Evolutionary conservation across 2,329 filamentous ascomycete species (phyloP).

Genomic region (Beauveria caledonica): DNA sequence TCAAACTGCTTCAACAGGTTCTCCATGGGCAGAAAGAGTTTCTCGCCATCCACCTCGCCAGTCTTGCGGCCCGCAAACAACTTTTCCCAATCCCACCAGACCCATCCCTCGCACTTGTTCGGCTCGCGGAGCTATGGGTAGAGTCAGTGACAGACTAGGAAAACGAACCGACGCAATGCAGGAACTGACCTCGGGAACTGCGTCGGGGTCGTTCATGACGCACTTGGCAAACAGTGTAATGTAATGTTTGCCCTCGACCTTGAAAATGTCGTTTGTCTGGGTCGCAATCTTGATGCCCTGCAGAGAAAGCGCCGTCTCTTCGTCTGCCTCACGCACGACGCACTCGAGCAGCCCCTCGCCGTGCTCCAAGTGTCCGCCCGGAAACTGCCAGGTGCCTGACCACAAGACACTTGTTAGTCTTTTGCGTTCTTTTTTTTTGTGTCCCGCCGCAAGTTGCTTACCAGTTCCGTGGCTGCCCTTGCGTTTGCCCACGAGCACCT

Average conservation of each 20-base stretch:
- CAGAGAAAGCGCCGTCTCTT: slow-evolving; percentile 61
- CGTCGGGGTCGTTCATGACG: slow-evolving; percentile 35
- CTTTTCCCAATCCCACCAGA: slow-evolving; percentile 38
- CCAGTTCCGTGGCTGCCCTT: slow-evolving; percentile 41
- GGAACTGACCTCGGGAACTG: slow-evolving; percentile 43
- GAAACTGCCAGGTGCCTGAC: slow-evolving; percentile 55
- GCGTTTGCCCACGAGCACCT: slow-evolving; percentile 39
- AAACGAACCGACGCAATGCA: background rate
- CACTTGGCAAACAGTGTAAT: slow-evolving; percentile 62
- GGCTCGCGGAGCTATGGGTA: slow-evolving; percentile 32
- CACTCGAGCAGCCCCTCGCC: slow-evolving; percentile 55
- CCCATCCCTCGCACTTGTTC: slow-evolving; percentile 43
- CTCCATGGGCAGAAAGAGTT: slow-evolving; percentile 26
- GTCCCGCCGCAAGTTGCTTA: slow-evolving; percentile 18
- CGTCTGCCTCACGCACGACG: slow-evolving; percentile 56
- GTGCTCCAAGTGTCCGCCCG: slow-evolving; percentile 68
- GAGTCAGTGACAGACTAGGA: background rate
- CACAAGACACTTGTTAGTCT: background rate
- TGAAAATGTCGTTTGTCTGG: slow-evolving; percentile 61
- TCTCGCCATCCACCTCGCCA: background rate
- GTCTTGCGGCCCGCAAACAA: slow-evolving; percentile 25
- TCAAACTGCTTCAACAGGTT: slow-evolving; percentile 21
- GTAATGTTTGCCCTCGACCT: slow-evolving; percentile 57
- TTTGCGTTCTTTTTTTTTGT: background rate
- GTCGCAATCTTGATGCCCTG: slow-evolving; percentile 44